These are phyloP conservation scores for Turnera subulata DNA, from an alignment of 345 rosid species.

Conservation along the genomic window DNA sequence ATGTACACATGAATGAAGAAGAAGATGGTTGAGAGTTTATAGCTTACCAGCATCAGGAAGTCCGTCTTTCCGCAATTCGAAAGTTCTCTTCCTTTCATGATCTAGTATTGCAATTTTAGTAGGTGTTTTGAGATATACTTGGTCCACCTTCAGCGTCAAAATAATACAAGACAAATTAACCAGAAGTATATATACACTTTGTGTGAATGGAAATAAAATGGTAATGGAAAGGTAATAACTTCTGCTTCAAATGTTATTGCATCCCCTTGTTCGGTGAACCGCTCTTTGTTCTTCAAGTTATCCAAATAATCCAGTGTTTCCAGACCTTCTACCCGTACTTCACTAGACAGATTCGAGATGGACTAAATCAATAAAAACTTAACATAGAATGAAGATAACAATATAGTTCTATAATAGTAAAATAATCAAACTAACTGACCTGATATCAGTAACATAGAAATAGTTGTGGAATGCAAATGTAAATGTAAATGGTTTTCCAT, in stretches of 20 bases:
- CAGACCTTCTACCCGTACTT: constrained; percentile 64
- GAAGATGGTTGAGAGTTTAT: not conserved
- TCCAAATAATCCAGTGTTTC: constrained; percentile 64
- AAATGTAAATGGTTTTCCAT: constrained; percentile 30
- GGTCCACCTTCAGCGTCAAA: constrained; percentile 49
- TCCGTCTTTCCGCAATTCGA: constrained; percentile 32
- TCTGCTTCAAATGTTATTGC: constrained; percentile 63
- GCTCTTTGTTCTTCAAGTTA: constrained; percentile 42
- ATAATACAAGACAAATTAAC: not conserved
- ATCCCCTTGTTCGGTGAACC: constrained; percentile 65
- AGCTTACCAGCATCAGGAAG: constrained; percentile 32
- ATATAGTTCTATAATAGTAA: not conserved
- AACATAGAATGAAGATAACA: not conserved
- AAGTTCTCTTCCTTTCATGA: constrained; percentile 35
- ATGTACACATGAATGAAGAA: too few relatives aligned
- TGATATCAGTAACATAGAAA: constrained; percentile 28
- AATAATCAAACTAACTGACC: constrained; percentile 12
- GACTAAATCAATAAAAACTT: not conserved
- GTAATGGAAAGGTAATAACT: constrained; percentile 26
- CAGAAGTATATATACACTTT: not conserved
- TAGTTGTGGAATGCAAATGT: constrained; percentile 29
- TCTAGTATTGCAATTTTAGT: constrained; percentile 32
- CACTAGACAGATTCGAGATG: constrained; percentile 36
- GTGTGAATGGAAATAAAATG: not conserved
- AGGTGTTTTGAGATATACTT: constrained; percentile 78